Evolutionary conservation across 805 yeast genomes (phyloP), one percentile per base, ranked within the genome.

Genomic region (Yarrowia porcina): DNA sequence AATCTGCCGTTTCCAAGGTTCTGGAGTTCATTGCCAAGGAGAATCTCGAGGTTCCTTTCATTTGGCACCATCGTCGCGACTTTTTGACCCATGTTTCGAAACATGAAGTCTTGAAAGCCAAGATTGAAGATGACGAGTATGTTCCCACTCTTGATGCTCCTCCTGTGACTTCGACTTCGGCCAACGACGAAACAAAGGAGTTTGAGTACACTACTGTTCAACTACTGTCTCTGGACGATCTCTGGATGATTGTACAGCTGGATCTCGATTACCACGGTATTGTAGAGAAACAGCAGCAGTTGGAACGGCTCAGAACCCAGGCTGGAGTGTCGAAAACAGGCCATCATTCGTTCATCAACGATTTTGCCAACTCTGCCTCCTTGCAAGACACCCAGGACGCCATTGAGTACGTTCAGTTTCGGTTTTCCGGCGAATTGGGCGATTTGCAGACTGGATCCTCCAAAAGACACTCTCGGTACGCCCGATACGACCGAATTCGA

Each of bases 31-130:
- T 94, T 30, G 80, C 91, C 13, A 84, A 83, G 68, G 96, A 92
- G 54, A 81, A 86, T 64, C 80, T 88, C 66, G 99, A 94, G 72
- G 97, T 93, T 5, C 98, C 99, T 11, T 89, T 91, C 69, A 91
- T 94, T 65, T 91, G 96, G 89, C 88, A 91, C 25, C 96, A 91
- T 72, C 88, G 98, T 73, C 89, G 96, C 75, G 98, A 94, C 74
- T 90, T 89, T 71, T 78, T 90, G 18, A 76, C 89, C 65, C 79
- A 79, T 68, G 80, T 80, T 42, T 83, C 83, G 38, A 72, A 73
- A 15, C n/a, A 30, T 4, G 42, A 32, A 12, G 52, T 21, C 13
- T 28, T 61, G 41, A 36, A 38, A n/a, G 62, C 63, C 35, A 62
- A 56, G 15, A 33, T 63, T 4, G 64, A 61, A 4, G 50, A 50